These are phyloP conservation scores for Jatropha curcas DNA, from an alignment of 345 rosid genomes.

Conservation along the genomic window DNA sequence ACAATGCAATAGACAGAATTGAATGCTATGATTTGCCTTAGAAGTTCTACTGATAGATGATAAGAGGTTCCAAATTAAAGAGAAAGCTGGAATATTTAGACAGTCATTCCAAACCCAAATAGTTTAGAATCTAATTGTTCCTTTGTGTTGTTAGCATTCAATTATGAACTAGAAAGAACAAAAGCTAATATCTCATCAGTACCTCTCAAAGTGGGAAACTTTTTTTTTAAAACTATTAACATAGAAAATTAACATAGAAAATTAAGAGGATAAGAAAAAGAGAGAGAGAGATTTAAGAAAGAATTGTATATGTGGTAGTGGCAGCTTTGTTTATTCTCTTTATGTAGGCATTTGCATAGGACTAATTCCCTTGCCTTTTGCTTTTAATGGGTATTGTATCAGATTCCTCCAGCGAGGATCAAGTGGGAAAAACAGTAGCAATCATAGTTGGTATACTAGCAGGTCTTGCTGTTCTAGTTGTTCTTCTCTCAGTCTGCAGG, in stretches of 20 bases:
- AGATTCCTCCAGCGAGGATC: conserved; percentile 69
- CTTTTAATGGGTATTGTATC: conserved; percentile 7
- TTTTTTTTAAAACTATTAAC: not conserved
- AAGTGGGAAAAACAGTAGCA: conserved; percentile 75
- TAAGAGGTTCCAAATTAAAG: not conserved
- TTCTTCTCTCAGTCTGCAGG: conserved; percentile 77
- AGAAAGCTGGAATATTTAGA: conserved; percentile 12
- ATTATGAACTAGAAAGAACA: not conserved
- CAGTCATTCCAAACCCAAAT: conserved; percentile 5
- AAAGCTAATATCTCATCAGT: not conserved
- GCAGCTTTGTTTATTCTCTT: conserved; percentile 15
- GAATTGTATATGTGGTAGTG: not conserved
- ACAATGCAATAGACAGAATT: conserved; percentile 20
- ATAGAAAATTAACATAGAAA: not conserved
- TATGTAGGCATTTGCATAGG: conserved; percentile 5
- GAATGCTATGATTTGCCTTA: conserved; percentile 15
- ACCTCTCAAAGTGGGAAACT: not conserved
- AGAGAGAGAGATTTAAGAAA: not conserved
- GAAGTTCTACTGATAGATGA: conserved; percentile 13
- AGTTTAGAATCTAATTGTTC: not conserved
- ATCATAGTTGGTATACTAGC: conserved; percentile 76
- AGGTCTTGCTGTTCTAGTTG: conserved; percentile 63
- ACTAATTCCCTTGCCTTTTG: conserved; percentile 19
- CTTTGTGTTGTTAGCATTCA: not conserved
- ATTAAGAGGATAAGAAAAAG: not conserved